phyloP scores from a whole-genome alignment of 192 early-diverging fungal species.

The Gryganskiella cystojenkinii region DNA sequence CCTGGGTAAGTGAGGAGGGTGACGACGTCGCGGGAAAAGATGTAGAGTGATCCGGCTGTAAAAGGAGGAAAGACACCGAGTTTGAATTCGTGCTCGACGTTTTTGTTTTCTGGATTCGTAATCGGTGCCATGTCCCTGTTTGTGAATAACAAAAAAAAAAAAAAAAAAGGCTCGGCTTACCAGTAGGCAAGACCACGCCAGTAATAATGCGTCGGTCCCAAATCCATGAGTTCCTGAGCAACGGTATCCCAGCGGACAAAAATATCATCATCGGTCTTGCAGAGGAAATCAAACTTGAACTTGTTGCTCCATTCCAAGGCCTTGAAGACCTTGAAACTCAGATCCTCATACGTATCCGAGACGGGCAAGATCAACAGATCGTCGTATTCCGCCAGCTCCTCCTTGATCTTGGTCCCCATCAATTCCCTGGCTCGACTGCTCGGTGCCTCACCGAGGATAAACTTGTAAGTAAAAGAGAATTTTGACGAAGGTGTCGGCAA shows the following conservation, averaged over 20 bases:
- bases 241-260: slow-evolving; percentile 70
- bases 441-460: slow-evolving; percentile 63
- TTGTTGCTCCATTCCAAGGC: slow-evolving; percentile 65
- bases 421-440: slow-evolving; percentile 43
- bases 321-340: slow-evolving; percentile 68
- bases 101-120: slow-evolving; percentile 62
- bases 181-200: slow-evolving; percentile 69
- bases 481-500: slow-evolving; percentile 54
- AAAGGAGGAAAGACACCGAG: slow-evolving; percentile 69
- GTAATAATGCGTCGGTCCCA: slow-evolving; percentile 61
- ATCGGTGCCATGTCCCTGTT: slow-evolving; percentile 70
- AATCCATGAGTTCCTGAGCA: slow-evolving; percentile 52
- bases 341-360: slow-evolving; percentile 62
- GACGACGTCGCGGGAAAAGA: slow-evolving; percentile 67
- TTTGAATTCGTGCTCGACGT: slow-evolving; percentile 57
- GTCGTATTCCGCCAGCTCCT: slow-evolving; percentile 56
- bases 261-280: slow-evolving; percentile 72
- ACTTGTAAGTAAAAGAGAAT: slow-evolving; percentile 60
- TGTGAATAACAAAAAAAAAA: too few species aligned
- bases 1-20: slow-evolving; percentile 60
- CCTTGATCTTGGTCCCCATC: slow-evolving; percentile 58
- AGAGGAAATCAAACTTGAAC: slow-evolving; percentile 63
- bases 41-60: slow-evolving; percentile 69
- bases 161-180: too few species aligned
- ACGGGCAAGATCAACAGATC: slow-evolving; percentile 66